These are phyloP conservation scores for Mycosphaerella sp. DNA, from an alignment of 2,329 filamentous ascomycete genomes.

Conservation along the genomic window DNA sequence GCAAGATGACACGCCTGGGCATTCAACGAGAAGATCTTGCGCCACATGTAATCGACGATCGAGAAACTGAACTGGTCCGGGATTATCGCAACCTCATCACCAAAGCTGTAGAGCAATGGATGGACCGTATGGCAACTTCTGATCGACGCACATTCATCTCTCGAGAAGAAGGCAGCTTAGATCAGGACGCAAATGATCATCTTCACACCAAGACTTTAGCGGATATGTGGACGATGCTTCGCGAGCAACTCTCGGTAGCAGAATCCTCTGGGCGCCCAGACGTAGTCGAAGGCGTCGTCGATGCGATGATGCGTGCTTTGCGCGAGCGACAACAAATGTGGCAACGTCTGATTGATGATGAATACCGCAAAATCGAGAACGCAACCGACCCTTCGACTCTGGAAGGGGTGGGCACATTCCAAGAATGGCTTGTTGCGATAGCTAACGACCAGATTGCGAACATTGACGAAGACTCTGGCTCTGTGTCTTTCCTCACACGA, in stretches of 20 bases:
- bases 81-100: conserved; percentile 96
- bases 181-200: conserved; percentile 81
- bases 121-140: conserved; percentile 79
- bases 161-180: conserved; percentile 71
- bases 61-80: conserved; percentile 81
- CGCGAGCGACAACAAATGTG: conserved; percentile 76
- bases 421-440: conserved; percentile 92
- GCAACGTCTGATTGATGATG: conserved; percentile 82
- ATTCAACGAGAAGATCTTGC: conserved; percentile 67
- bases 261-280: conserved; percentile 79
- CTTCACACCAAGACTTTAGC: conserved; percentile 88
- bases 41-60: conserved; percentile 83
- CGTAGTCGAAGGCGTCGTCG: conserved; percentile 89
- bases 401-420: conserved; percentile 66
- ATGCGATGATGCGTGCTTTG: conserved; percentile 88
- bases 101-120: conserved; percentile 93
- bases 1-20: conserved; percentile 88
- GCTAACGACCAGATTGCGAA: conserved; percentile 99
- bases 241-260: conserved; percentile 83
- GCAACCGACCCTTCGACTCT: conserved; percentile 51
- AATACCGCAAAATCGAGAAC: conserved; percentile 66
- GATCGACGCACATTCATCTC: conserved; percentile 77
- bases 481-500: conserved; percentile 74
- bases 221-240: conserved; percentile 96
- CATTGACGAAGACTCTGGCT: conserved; percentile 76